These are phyloP conservation scores for Syncephalastrum contaminatum DNA, from an alignment of 371 early-diverging fungal genomes.

Conservation along the genomic window DNA sequence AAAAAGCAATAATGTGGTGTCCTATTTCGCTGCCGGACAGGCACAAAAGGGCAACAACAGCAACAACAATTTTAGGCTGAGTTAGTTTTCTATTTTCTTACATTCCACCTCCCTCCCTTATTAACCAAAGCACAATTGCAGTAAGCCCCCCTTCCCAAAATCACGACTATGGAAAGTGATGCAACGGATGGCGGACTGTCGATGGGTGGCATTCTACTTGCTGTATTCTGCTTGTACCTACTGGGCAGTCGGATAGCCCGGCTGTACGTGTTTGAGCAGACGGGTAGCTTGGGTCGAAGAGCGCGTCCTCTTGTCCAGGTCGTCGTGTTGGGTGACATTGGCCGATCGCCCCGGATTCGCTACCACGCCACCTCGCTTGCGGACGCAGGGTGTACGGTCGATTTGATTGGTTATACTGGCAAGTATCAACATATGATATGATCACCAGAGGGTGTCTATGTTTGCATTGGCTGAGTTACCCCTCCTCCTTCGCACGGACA, in stretches of 20 bases:
- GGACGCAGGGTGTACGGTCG: conserved; percentile 67
- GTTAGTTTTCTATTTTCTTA: too few species aligned
- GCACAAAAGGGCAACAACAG: too few species aligned
- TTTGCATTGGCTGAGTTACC: conserved; percentile 1
- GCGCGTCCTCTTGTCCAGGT: conserved; percentile 52
- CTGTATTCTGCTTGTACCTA: conserved; percentile 36
- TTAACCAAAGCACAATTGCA: too few species aligned
- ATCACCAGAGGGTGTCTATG: background rate
- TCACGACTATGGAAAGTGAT: conserved; percentile 6
- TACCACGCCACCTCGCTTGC: conserved; percentile 88
- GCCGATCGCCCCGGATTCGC: conserved; percentile 94
- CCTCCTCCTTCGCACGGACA: too few species aligned
- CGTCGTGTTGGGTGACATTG: conserved; percentile 90
- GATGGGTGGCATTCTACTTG: conserved; percentile 35
- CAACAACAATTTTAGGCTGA: too few species aligned
- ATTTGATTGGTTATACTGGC: conserved; percentile 85
- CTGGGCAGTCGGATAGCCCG: conserved; percentile 34
- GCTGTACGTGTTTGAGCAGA: conserved; percentile 33
- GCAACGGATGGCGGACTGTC: conserved; percentile 25
- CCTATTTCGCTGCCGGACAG: too few species aligned
- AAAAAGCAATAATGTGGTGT: too few species aligned
- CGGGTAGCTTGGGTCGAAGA: conserved; percentile 20
- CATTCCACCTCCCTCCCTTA: too few species aligned
- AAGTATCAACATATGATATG: conserved; percentile 5
- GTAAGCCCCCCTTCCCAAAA: too few species aligned